Evolutionary conservation across 257 asterid species (phyloP).

Genomic region (Nicotiana paniculata): DNA sequence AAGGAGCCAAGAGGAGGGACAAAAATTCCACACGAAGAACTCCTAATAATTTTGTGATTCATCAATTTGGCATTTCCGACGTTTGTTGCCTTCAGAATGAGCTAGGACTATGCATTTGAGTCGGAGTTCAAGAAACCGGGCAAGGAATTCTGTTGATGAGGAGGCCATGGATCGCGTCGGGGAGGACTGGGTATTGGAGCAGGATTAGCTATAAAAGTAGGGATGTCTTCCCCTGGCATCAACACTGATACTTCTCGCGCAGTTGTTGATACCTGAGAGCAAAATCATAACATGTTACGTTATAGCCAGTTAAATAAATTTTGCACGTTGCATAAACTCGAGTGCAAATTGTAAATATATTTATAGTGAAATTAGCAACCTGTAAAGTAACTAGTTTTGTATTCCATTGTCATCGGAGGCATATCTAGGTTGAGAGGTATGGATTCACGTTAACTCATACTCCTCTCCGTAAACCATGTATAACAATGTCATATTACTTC

Average conservation of each 20-base stretch:
- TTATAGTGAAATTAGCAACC: no score
- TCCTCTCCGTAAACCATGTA: no score
- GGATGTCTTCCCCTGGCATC: conserved; percentile 79
- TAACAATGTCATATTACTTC: no score
- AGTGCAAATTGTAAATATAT: not conserved
- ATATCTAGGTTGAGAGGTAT: no score
- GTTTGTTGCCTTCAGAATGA: conserved; percentile 13
- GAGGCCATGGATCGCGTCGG: conserved; percentile 55
- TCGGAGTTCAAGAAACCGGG: conserved; percentile 7
- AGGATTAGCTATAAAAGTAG: conserved; percentile 83
- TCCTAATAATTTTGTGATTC: not conserved
- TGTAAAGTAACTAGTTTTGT: no score
- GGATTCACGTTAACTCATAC: no score
- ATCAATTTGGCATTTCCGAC: not conserved
- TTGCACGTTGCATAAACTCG: not conserved
- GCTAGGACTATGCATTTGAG: conserved; percentile 19
- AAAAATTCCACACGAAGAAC: not conserved
- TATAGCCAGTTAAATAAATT: not conserved
- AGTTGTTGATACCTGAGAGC: conserved; percentile 36
- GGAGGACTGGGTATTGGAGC: conserved; percentile 82
- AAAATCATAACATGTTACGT: not conserved
- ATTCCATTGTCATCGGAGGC: no score
- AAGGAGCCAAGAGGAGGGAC: not conserved
- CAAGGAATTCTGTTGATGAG: conserved; percentile 27
- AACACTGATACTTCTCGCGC: conserved; percentile 79